A percentile compares a stretch with the other conserved stretches of the same genome.
These are phyloP conservation scores for Calonectria ilicicola DNA, from an alignment of 2,329 filamentous ascomycete species.

Conservation along the genomic window DNA sequence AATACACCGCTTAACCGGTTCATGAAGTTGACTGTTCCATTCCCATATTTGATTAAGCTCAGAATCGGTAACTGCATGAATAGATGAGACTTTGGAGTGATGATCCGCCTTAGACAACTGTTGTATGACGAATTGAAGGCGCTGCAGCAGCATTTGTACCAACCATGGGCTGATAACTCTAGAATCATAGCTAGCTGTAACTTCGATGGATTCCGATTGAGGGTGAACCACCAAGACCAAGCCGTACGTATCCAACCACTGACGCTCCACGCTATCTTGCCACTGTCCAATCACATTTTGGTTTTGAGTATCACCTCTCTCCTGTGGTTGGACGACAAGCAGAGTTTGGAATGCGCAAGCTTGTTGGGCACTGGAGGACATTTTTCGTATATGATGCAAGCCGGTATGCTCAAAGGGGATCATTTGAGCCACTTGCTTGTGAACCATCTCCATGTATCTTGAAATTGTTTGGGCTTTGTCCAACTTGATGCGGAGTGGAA, in stretches of 20 bases:
- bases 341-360: background rate
- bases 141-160: background rate
- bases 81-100: background rate
- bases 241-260: constrained; percentile 12
- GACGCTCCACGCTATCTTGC: background rate
- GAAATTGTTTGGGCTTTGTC: constrained; percentile 45
- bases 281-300: constrained; percentile 10
- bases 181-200: constrained; percentile 10
- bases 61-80: background rate
- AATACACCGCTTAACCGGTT: constrained; percentile 29
- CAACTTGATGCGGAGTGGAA: constrained; percentile 34
- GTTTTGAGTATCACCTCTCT: background rate
- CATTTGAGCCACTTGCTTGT: constrained; percentile 26
- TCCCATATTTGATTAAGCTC: constrained; percentile 33
- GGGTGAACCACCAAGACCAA: constrained; percentile 16
- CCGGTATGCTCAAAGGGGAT: constrained; percentile 24
- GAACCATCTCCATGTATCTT: constrained; percentile 55
- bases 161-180: constrained; percentile 6
- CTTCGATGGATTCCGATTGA: background rate
- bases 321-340: background rate
- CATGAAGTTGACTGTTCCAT: constrained; percentile 24
- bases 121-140: background rate
- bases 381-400: background rate
- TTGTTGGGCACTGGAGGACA: background rate
- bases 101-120: background rate